Conservation (phyloP, 371 early-diverging fungal genomes). For the Circinella umbellata region DNA sequence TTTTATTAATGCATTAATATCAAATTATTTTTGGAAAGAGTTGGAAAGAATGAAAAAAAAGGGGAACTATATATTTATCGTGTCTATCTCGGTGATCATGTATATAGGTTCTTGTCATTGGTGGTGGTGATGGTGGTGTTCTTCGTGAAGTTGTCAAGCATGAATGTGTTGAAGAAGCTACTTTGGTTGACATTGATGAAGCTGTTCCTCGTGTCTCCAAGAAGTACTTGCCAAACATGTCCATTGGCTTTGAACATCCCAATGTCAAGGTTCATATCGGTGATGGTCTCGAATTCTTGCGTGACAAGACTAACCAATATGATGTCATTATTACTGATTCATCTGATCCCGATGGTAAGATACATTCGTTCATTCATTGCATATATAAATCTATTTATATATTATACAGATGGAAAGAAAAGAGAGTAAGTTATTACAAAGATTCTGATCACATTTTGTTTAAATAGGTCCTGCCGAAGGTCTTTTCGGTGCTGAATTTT, state of each 20-base stretch:
- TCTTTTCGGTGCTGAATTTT: conserved; percentile 90
- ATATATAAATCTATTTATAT: too few species aligned
- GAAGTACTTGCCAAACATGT: conserved; percentile 92
- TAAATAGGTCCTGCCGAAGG: conserved; percentile 88
- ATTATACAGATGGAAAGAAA: too few species aligned
- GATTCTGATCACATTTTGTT: too few species aligned
- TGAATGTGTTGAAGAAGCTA: conserved; percentile 87
- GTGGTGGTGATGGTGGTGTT: conserved; percentile 99
- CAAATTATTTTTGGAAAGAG: neutral
- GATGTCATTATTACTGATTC: conserved; percentile 98
- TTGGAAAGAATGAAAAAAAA: neutral
- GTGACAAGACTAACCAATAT: conserved; percentile 83
- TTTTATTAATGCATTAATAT: neutral
- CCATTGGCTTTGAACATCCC: conserved; percentile 92
- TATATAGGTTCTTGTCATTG: conserved; percentile 91
- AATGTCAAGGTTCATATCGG: conserved; percentile 94
- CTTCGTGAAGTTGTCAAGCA: conserved; percentile 97
- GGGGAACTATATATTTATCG: too few species aligned
- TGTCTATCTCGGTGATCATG: neutral
- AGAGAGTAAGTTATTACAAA: too few species aligned
- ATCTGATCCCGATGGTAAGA: conserved; percentile 93
- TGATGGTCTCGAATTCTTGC: conserved; percentile 93
- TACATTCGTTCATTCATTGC: neutral
- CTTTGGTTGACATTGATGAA: conserved; percentile 96
- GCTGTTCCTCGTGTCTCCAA: conserved; percentile 91